A percentile compares a stretch with the other conserved stretches of the same genome.
phyloP scores from a whole-genome alignment of 768 basidiomycete genomes.

The Psilocybe subaeruginosa region DNA sequence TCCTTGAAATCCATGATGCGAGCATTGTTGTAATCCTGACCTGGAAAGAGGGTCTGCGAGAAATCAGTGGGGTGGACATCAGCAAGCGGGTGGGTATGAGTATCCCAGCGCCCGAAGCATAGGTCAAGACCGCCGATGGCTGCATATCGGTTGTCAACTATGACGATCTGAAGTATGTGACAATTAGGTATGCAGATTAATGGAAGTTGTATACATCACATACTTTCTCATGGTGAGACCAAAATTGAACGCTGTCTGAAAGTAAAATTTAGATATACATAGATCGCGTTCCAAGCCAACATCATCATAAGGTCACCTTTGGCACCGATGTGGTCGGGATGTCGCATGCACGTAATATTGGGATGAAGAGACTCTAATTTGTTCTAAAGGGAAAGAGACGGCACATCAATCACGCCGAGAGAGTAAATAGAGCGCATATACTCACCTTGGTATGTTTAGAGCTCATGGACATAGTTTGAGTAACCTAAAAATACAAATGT shows the following conservation, averaged over 20 bases:
- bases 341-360: constrained; percentile 88
- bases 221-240: constrained; percentile 91
- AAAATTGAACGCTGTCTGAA: constrained; percentile 78
- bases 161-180: constrained; percentile 51
- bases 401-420: not conserved
- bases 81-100: constrained; percentile 84
- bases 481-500: constrained; percentile 53
- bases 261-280: not conserved
- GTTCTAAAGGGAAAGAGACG: constrained; percentile 40
- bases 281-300: not conserved
- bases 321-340: constrained; percentile 87
- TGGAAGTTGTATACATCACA: not conserved
- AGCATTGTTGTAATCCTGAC: constrained; percentile 93
- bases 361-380: constrained; percentile 81
- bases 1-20: constrained; percentile 84
- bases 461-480: constrained; percentile 89
- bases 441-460: constrained; percentile 80
- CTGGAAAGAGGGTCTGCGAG: constrained; percentile 82
- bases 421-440: not conserved
- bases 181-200: not conserved
- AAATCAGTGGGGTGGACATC: constrained; percentile 93
- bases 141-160: constrained; percentile 85
- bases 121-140: constrained; percentile 94
- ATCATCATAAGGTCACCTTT: constrained; percentile 46
- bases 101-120: constrained; percentile 98